phyloP scores from a whole-genome alignment of 495 filamentous ascomycete genomes.

The Xylaria bambusicola region DNA sequence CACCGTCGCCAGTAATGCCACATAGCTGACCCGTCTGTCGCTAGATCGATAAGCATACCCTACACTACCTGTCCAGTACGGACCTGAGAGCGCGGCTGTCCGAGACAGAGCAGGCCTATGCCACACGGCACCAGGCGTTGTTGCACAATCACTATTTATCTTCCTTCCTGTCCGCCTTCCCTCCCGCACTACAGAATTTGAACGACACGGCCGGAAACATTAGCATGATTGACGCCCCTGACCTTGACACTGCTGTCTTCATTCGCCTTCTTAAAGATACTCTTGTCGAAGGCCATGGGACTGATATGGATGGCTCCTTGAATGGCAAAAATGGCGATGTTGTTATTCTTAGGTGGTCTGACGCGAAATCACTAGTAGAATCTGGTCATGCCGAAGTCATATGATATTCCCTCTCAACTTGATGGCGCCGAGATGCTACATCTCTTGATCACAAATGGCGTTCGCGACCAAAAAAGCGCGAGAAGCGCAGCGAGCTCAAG shows the following conservation, averaged over 20 bases:
- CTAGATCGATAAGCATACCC: slow-evolving; percentile 69
- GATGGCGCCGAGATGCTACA: background rate
- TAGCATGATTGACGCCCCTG: slow-evolving; percentile 88
- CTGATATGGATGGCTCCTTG: slow-evolving; percentile 57
- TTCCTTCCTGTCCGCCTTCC: slow-evolving; percentile 81
- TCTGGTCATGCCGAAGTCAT: slow-evolving; percentile 81
- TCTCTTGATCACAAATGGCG: background rate
- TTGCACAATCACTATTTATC: slow-evolving; percentile 78
- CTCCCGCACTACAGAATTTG: slow-evolving; percentile 69
- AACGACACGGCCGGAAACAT: slow-evolving; percentile 89
- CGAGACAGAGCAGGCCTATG: slow-evolving; percentile 70
- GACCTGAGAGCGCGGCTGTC: slow-evolving; percentile 60
- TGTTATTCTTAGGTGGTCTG: slow-evolving; percentile 84
- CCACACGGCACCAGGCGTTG: slow-evolving; percentile 77
- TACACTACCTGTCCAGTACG: slow-evolving; percentile 59
- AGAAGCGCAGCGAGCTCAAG: background rate
- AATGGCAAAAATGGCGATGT: slow-evolving; percentile 79
- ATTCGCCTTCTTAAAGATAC: slow-evolving; percentile 68
- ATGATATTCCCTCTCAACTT: slow-evolving; percentile 40
- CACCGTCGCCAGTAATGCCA: slow-evolving; percentile 1
- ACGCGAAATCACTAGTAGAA: slow-evolving; percentile 69
- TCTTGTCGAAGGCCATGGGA: slow-evolving; percentile 58
- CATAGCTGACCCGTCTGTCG: slow-evolving; percentile 13
- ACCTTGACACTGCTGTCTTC: slow-evolving; percentile 80
- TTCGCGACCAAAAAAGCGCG: background rate